These are phyloP conservation scores for Aspergillus ibericus DNA, from an alignment of 2,329 filamentous ascomycete species.

Conservation along the genomic window DNA sequence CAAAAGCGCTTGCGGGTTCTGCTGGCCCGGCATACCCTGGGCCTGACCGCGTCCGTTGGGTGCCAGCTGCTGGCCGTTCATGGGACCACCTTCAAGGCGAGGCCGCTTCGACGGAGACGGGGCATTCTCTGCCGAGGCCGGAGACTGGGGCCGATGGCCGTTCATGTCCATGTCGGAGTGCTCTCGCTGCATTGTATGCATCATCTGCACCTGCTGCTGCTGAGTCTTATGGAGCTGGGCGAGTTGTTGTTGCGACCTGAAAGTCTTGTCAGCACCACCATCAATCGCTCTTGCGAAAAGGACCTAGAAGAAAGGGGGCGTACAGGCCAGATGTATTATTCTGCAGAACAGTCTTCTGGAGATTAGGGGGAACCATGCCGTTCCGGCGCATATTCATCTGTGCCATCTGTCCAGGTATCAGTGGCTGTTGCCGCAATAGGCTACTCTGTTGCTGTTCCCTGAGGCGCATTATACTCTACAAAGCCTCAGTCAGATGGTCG, in stretches of 20 bases:
- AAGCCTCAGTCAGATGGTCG: slow-evolving; percentile 20
- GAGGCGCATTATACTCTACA: slow-evolving; percentile 64
- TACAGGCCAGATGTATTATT: slow-evolving; percentile 59
- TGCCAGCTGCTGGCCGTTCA: slow-evolving; percentile 76
- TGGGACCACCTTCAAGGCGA: slow-evolving; percentile 71
- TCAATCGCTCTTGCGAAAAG: neutral
- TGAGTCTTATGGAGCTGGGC: slow-evolving; percentile 65
- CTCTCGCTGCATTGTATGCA: slow-evolving; percentile 84
- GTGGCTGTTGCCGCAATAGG: slow-evolving; percentile 70
- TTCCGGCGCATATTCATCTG: slow-evolving; percentile 61
- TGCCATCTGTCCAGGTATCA: slow-evolving; percentile 56
- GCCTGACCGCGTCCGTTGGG: slow-evolving; percentile 69
- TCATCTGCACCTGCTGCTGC: slow-evolving; percentile 55
- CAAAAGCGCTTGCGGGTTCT: slow-evolving; percentile 55
- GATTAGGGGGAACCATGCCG: slow-evolving; percentile 41
- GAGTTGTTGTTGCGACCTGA: slow-evolving; percentile 65
- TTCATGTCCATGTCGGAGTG: slow-evolving; percentile 84
- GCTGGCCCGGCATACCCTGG: slow-evolving; percentile 70
- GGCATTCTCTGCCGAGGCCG: slow-evolving; percentile 79
- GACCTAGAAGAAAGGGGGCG: slow-evolving; percentile 19
- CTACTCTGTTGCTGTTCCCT: slow-evolving; percentile 76
- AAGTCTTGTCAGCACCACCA: slow-evolving; percentile 23
- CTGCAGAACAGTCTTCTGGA: slow-evolving; percentile 74
- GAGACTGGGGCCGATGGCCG: slow-evolving; percentile 77
- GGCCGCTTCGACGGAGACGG: slow-evolving; percentile 90